phyloP scores from a whole-genome alignment of 202 grass and related monocot genomes.

The Brachypodium distachyon region DNA sequence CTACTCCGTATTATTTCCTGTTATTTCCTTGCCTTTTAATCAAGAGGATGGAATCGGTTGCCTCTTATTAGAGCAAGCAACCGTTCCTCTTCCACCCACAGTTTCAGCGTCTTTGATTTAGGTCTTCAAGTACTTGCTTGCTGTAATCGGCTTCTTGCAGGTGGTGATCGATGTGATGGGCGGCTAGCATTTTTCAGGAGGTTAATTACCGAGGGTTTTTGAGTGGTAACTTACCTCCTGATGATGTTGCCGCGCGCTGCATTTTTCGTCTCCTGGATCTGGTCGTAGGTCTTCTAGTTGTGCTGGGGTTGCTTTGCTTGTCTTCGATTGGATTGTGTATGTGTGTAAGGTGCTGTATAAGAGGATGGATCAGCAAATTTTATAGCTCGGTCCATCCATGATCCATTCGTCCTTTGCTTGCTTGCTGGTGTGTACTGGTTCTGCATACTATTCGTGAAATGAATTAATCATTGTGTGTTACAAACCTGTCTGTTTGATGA shows the following conservation, averaged over 20 bases:
- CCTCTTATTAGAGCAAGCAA: constrained; percentile 27
- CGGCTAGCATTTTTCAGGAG: neutral
- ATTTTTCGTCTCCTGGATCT: neutral
- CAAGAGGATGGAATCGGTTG: neutral
- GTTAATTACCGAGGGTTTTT: neutral
- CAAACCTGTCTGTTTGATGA: too few relatives aligned
- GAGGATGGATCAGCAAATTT: neutral
- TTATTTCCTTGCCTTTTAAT: neutral
- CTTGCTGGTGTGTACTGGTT: neutral
- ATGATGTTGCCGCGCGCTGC: neutral
- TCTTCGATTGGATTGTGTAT: neutral
- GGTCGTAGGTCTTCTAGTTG: neutral
- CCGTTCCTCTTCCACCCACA: constrained; percentile 6
- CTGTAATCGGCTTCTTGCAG: neutral
- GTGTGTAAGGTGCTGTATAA: neutral
- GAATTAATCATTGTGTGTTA: neutral
- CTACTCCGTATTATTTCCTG: neutral
- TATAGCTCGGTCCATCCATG: neutral
- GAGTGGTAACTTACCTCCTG: constrained; percentile 3
- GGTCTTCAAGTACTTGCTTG: neutral
- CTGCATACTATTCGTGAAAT: neutral
- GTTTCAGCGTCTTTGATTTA: neutral
- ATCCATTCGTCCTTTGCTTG: neutral
- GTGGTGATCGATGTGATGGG: neutral
- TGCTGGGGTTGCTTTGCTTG: neutral